Evolutionary conservation across 345 rosid species (phyloP).

Genomic region (Crucihimalaya himalaica): DNA sequence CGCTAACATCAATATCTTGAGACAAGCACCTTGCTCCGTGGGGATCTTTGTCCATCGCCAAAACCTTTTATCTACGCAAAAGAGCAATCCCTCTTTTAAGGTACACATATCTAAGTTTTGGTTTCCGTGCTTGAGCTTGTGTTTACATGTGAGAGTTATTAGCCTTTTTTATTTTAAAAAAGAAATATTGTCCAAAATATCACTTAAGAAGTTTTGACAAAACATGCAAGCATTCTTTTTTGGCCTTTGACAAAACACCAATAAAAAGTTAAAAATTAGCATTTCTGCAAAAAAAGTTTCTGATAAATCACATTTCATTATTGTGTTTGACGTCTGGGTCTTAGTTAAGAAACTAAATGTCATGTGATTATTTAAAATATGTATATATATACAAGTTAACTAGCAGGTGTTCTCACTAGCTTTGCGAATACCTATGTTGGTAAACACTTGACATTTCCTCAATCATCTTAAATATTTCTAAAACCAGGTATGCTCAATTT

Average conservation of each 20-base stretch:
- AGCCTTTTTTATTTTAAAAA: no score
- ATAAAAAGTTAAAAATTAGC: no score
- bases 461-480: slow-evolving; percentile 14
- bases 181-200: no score
- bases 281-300: no score
- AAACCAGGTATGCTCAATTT: slow-evolving; percentile 43
- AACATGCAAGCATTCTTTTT: neutral
- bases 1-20: slow-evolving; percentile 48
- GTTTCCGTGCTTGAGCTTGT: neutral
- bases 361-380: neutral
- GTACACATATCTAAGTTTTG: slow-evolving; percentile 16
- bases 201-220: no score
- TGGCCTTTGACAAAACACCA: neutral
- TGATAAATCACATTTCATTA: neutral
- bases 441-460: neutral
- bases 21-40: slow-evolving; percentile 61
- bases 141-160: neutral
- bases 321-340: no score
- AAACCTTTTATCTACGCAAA: slow-evolving; percentile 15
- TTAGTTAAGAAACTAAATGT: neutral
- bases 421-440: neutral
- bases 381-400: neutral
- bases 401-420: neutral
- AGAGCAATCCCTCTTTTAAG: neutral
- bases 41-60: slow-evolving; percentile 52